Conservation (phyloP, 495 filamentous ascomycete genomes). For the Astrothelium subdiscretum region DNA sequence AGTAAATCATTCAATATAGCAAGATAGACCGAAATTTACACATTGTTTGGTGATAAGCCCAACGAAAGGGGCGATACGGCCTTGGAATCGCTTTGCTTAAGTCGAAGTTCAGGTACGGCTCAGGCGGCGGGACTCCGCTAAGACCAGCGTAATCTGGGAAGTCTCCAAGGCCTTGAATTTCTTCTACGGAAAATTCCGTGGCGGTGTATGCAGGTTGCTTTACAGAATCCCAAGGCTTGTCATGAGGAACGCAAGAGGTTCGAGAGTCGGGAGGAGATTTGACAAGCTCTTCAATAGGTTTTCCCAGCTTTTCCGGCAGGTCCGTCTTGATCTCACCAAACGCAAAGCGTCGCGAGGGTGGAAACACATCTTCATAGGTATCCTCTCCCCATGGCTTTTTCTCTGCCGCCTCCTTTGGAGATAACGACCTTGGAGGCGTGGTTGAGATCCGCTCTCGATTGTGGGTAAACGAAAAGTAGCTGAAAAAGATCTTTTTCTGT, state of each 20-base stretch:
- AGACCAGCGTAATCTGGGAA: constrained; percentile 75
- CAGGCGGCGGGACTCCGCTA: constrained; percentile 66
- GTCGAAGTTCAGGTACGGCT: constrained; percentile 49
- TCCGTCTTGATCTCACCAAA: constrained; percentile 29
- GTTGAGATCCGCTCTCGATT: constrained; percentile 25
- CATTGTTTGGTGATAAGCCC: constrained; percentile 91
- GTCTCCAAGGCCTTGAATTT: constrained; percentile 62
- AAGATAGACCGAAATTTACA: constrained; percentile 41
- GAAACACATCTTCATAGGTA: constrained; percentile 40
- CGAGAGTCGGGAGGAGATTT: constrained; percentile 16
- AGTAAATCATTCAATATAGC: constrained; percentile 5
- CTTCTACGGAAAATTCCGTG: constrained; percentile 52
- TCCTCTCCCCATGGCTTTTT: constrained; percentile 19
- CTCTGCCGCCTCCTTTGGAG: constrained; percentile 36
- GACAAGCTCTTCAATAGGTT: constrained; percentile 12
- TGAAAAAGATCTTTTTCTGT: constrained; percentile 8
- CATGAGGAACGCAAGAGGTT: constrained; percentile 17
- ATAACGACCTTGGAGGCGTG: constrained; percentile 47
- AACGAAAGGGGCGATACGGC: constrained; percentile 62
- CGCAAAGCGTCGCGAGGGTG: constrained; percentile 42
- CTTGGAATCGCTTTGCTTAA: constrained; percentile 28
- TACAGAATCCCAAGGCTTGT: constrained; percentile 8
- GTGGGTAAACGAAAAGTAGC: constrained; percentile 11
- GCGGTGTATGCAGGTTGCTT: constrained; percentile 38
- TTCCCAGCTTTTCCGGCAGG: constrained; percentile 15